Base-by-base conservation (phyloP, 352 stramenopile species). In the Elongisporangium undulatum region DNA sequence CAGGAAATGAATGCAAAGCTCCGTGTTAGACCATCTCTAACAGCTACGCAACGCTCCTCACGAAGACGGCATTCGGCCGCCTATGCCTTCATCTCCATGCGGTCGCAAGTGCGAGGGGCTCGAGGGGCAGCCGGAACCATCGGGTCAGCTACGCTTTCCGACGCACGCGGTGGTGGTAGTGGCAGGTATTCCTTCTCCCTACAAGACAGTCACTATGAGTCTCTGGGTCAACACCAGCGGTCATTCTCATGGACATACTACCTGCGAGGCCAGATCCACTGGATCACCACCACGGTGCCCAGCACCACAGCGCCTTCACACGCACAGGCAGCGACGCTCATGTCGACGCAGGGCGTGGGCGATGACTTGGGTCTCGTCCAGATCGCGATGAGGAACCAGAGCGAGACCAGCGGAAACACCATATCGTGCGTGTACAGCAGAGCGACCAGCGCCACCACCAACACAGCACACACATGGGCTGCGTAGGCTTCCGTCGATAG, bases 341-440 rank as follows among this genome's bases (percentile, higher is more conserved):
- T 45, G 4, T 45, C 12, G 34, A 45, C 34, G 4, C 34, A 45
- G 12, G 2, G 13, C 16, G 9, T 45, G 63, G 51, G 77, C 81
- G 19, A 81, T 67, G 34, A 67, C 56, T 49, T 81, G 64, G 1
- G 75, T 83, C 39, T 64, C 56, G 49, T 58, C 69, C 23, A 74
- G 48, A 85, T 62, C 6, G 69, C 75, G 9, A 82, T 20, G 21
- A 87, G 62, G 17, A 61, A 50, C 75, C 75, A 87, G 0, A 69
- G 75, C 20, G 80, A 68, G 5, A 85, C 72, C 16, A 85, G 69
- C 22, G 67, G 69, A 19, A 87, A 66, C 23, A 87, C 72, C 0
- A 76, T 66, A 49, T 87, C 77, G 2, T 73, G 55, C 7, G 74
- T 76, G 50, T 84, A 75, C 17, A 86, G 65, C 38, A 85, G 80